phyloP scores from a whole-genome alignment of 345 rosid genomes.

The Gossypium anomalum region DNA sequence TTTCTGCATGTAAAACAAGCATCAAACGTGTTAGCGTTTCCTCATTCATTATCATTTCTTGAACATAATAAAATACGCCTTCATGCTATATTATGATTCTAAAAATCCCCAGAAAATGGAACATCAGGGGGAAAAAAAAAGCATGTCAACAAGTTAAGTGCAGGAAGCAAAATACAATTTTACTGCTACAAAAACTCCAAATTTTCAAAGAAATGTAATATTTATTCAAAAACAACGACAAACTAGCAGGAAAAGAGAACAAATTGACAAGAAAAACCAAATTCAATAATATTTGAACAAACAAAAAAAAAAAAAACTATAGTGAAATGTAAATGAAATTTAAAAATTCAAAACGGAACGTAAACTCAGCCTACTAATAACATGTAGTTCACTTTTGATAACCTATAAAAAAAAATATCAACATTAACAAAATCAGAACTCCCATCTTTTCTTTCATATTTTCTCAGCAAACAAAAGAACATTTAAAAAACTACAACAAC shows the following conservation, averaged over 20 bases:
- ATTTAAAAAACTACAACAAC: not conserved
- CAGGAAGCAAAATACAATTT: not conserved
- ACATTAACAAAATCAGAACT: not conserved
- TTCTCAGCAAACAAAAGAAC: conserved; percentile 10
- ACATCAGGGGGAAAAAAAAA: not conserved
- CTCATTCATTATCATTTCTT: not conserved
- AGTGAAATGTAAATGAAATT: not conserved
- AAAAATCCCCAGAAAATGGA: not conserved
- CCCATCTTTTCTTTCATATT: not conserved
- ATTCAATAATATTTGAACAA: not conserved
- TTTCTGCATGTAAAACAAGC: conserved; percentile 21
- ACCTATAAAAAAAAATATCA: not conserved
- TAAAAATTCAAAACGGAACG: not conserved
- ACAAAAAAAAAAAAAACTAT: not conserved
- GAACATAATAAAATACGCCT: not conserved
- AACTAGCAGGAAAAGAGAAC: not conserved
- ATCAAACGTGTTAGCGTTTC: conserved; percentile 2
- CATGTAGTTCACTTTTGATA: not conserved
- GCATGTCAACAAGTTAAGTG: not conserved
- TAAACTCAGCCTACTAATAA: not conserved
- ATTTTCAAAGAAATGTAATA: not conserved
- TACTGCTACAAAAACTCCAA: not conserved
- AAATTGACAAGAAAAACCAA: not conserved
- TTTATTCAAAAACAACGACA: not conserved
- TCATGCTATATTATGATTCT: not conserved